A percentile compares a stretch with the other conserved stretches of the same genome.
Conservation (phyloP, 2,329 filamentous ascomycete genomes). For the Pseudocercospora musae region DNA sequence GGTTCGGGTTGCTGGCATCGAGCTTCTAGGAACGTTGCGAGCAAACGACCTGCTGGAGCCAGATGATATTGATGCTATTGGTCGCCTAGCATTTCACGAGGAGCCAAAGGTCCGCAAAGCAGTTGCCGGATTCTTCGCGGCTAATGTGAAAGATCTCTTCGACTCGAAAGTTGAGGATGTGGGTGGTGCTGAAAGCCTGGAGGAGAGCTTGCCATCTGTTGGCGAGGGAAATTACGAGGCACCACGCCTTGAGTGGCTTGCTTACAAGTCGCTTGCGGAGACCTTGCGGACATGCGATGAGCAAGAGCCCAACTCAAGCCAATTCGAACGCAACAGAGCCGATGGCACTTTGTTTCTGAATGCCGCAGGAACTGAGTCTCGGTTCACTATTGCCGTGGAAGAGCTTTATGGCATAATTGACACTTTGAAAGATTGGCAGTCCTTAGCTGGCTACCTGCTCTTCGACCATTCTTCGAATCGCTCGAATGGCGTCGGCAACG, state of each 20-base stretch:
- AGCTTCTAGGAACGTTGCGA: slow-evolving; percentile 76
- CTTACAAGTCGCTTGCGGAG: slow-evolving; percentile 85
- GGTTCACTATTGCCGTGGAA: slow-evolving; percentile 81
- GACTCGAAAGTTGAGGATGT: slow-evolving; percentile 78
- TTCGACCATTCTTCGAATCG: slow-evolving; percentile 72
- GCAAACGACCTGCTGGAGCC: slow-evolving; percentile 85
- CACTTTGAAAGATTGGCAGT: slow-evolving; percentile 82
- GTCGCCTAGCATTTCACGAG: slow-evolving; percentile 82
- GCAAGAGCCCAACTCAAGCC: slow-evolving; percentile 45
- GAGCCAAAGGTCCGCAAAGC: slow-evolving; percentile 83
- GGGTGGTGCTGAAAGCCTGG: slow-evolving; percentile 71
- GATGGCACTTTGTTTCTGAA: slow-evolving; percentile 51
- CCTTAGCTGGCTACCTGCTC: slow-evolving; percentile 82
- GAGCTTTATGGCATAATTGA: slow-evolving; percentile 78
- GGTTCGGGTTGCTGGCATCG: slow-evolving; percentile 76
- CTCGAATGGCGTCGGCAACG: slow-evolving; percentile 55
- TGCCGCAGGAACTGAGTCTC: slow-evolving; percentile 67
- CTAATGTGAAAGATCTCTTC: slow-evolving; percentile 78
- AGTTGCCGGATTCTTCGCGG: slow-evolving; percentile 84
- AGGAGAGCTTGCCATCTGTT: slow-evolving; percentile 70
- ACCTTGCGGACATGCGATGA: slow-evolving; percentile 77
- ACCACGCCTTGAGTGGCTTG: slow-evolving; percentile 80
- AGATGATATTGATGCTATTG: slow-evolving; percentile 83
- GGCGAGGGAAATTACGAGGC: slow-evolving; percentile 60
- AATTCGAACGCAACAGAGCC: slow-evolving; percentile 43